Evolutionary conservation across 495 filamentous ascomycete species (phyloP).

Genomic region (Bryoglossum gracile): DNA sequence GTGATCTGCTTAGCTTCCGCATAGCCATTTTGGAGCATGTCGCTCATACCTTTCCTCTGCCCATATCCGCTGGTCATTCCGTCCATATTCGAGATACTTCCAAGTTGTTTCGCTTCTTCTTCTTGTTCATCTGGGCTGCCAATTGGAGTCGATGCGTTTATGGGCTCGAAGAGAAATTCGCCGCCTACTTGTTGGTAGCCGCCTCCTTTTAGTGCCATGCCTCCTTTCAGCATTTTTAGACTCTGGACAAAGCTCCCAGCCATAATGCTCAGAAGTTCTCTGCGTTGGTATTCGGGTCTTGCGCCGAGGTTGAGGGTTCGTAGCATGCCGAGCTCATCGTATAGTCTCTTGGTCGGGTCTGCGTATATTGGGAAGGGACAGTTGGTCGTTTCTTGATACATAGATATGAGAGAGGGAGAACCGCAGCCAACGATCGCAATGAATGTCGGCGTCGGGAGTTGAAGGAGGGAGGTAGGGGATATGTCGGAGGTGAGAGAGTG

Average conservation of each 20-base stretch:
- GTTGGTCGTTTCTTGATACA: slow-evolving; percentile 52
- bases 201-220: slow-evolving; percentile 57
- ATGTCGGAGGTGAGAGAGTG: slow-evolving; percentile 53
- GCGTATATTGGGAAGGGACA: slow-evolving; percentile 79
- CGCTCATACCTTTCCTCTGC: too few relatives aligned
- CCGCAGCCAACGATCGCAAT: slow-evolving; percentile 77
- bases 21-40: slow-evolving; percentile 1
- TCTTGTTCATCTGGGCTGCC: background rate
- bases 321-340: slow-evolving; percentile 65
- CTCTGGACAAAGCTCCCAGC: slow-evolving; percentile 48
- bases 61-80: too few relatives aligned
- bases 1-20: slow-evolving; percentile 50
- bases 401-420: slow-evolving; percentile 60
- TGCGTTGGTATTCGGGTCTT: slow-evolving; percentile 59
- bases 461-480: slow-evolving; percentile 46
- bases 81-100: too few relatives aligned
- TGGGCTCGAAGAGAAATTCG: slow-evolving; percentile 70
- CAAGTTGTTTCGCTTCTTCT: too few relatives aligned
- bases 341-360: slow-evolving; percentile 64
- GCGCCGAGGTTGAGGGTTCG: slow-evolving; percentile 52
- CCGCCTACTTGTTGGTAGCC: slow-evolving; percentile 69
- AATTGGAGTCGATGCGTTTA: slow-evolving; percentile 10
- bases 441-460: slow-evolving; percentile 50
- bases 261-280: slow-evolving; percentile 37
- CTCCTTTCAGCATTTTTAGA: slow-evolving; percentile 43